Evolutionary conservation across 768 basidiomycete genomes (phyloP), one percentile per base, ranked within the genome.

Genomic region (Amanita fuliginea): DNA sequence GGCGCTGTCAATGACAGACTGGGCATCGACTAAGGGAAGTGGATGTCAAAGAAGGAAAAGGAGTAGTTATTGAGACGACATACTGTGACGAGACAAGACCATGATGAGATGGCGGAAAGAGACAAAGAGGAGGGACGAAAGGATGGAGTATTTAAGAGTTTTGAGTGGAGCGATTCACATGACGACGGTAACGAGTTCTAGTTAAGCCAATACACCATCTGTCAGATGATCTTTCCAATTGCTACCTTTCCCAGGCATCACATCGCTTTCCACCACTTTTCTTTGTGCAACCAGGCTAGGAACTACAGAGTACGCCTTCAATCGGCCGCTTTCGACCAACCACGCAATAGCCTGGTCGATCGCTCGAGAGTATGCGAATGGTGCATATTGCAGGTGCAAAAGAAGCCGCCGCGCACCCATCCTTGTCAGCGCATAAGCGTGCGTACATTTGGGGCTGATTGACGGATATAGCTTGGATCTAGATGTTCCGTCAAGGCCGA

Each of bases 281-380:
- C 75, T 70, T 60, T 89, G 87, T 1, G 81, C 69, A 13, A 81
- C 67, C 14, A 88, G 61, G 53, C 80, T 82, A 0, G 83, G 83
- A 0, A 85, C 78, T 14, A 87, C 60, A 0, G 81, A 83, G 55
- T 73, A 88, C 37, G 75, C 70, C 46, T 69, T 74, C 39, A 88
- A 54, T 39, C 77, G 67, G 6, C 71, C 69, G 49, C 68, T 78
- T 55, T 70, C 62, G 9, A 86, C 65, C 11, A 89, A 71, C 82
- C 83, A 85, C 4, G 78, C 69, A 14, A 81, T 65, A 2, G 83
- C 86, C 54, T 85, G 83, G 57, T 89, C 87, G 46, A 88, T 72
- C 0, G 85, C 80, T 6, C 86, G 77, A 13, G 84, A 86, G 56
- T 85, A 87, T 0, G 86, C 84, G 57, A 88, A 88, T 0, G 73